Conservation (phyloP, 2,329 filamentous ascomycete species). For the Tolypocladium inflatum region DNA sequence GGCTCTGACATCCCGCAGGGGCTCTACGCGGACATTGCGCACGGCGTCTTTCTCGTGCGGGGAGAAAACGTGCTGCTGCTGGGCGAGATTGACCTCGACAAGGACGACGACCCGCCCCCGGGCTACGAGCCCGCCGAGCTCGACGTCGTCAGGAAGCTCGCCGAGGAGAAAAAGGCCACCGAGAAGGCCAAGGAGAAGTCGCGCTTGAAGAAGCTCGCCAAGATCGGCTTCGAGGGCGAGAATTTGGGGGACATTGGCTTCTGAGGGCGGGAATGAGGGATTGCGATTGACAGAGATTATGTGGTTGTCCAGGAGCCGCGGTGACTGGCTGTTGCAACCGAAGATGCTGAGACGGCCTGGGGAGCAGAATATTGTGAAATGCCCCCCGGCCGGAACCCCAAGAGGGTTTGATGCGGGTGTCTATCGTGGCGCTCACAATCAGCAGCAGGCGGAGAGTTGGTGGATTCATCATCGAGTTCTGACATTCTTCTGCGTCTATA, state of each 20-base stretch:
- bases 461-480: background rate
- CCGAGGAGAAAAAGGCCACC: slow-evolving; percentile 58
- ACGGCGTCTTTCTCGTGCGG: slow-evolving; percentile 83
- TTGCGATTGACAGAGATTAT: background rate
- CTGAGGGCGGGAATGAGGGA: slow-evolving; percentile 20
- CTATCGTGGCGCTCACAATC: background rate
- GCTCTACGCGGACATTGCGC: slow-evolving; percentile 74
- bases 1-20: slow-evolving; percentile 24
- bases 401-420: background rate
- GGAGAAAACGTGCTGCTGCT: slow-evolving; percentile 96
- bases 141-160: slow-evolving; percentile 61
- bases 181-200: slow-evolving; percentile 68
- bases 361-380: slow-evolving; percentile 59
- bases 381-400: slow-evolving; percentile 19
- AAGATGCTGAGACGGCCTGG: background rate
- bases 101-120: slow-evolving; percentile 78
- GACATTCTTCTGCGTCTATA: background rate
- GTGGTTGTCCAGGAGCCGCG: background rate
- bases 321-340: background rate
- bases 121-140: slow-evolving; percentile 58
- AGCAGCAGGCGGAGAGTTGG: background rate
- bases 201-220: slow-evolving; percentile 59
- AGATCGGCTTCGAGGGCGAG: slow-evolving; percentile 82
- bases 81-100: slow-evolving; percentile 94
- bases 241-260: slow-evolving; percentile 66